Evolutionary conservation across 2,329 filamentous ascomycete species (phyloP).

Genomic region (Cladosporium sp.): DNA sequence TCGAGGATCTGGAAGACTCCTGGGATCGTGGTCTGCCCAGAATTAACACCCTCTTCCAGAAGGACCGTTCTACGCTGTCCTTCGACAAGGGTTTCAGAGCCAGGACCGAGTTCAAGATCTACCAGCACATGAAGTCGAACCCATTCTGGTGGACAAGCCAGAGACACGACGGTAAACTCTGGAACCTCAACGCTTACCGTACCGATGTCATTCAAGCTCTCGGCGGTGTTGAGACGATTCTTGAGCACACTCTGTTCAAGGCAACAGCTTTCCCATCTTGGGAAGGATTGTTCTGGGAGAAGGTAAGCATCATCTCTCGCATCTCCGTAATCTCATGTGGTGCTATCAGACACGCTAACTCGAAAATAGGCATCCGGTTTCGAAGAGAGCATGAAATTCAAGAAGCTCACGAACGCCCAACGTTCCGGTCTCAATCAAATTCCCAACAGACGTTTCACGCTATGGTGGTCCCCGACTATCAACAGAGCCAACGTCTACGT

Average conservation of each 20-base stretch:
- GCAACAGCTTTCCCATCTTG: conserved; percentile 93
- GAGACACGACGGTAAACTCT: conserved; percentile 93
- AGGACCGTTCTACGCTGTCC: conserved; percentile 92
- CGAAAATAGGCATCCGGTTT: conserved; percentile 31
- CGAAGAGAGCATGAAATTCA: conserved; percentile 83
- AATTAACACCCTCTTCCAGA: conserved; percentile 99
- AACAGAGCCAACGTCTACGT: conserved; percentile 89
- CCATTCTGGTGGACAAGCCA: conserved; percentile 99
- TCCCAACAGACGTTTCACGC: conserved; percentile 94
- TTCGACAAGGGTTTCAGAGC: conserved; percentile 99
- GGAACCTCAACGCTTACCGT: conserved; percentile 94
- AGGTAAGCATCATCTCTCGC: conserved; percentile 46
- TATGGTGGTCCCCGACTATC: conserved; percentile 80
- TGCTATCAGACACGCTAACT: conserved; percentile 30
- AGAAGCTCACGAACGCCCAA: conserved; percentile 97
- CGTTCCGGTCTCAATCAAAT: conserved; percentile 97
- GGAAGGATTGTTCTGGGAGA: conserved; percentile 88
- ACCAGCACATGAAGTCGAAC: conserved; percentile 98
- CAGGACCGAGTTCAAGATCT: conserved; percentile 95
- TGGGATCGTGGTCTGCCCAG: conserved; percentile 97
- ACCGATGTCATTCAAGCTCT: conserved; percentile 96
- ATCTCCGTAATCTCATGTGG: conserved; percentile 41
- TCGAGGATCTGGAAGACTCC: conserved; percentile 95
- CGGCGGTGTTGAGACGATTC: conserved; percentile 94
- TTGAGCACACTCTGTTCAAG: conserved; percentile 95